Conservation (phyloP, 1,284 basidiomycete species). For the Malassezia cuniculi region DNA sequence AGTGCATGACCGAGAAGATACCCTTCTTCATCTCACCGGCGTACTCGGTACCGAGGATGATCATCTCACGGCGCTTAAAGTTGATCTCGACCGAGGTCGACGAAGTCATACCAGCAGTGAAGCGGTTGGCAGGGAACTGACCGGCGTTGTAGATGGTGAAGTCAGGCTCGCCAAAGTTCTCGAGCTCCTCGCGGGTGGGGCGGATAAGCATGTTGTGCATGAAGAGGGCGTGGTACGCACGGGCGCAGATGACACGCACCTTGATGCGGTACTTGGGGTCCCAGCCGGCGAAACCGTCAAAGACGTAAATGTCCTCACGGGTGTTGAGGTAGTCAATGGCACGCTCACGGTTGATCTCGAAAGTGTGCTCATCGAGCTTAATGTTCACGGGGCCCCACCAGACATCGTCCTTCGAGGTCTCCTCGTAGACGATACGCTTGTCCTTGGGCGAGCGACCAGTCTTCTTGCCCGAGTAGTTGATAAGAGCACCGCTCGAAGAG, state of each 20-base stretch:
- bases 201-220: slow-evolving; percentile 94
- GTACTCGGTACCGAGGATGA: slow-evolving; percentile 98
- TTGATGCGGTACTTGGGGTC: slow-evolving; percentile 99
- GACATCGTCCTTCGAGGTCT: slow-evolving; percentile 89
- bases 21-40: slow-evolving; percentile 99
- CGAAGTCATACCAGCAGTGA: slow-evolving; percentile 99
- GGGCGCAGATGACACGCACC: slow-evolving; percentile 94
- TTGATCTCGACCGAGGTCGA: slow-evolving; percentile 99
- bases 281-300: slow-evolving; percentile 95
- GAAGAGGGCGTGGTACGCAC: slow-evolving; percentile 98
- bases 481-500: slow-evolving; percentile 85
- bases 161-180: slow-evolving; percentile 92
- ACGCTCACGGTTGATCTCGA: slow-evolving; percentile 98
- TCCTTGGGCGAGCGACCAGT: slow-evolving; percentile 96
- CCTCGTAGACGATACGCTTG: slow-evolving; percentile 98
- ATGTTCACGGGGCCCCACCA: slow-evolving; percentile 99
- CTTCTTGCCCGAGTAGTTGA: slow-evolving; percentile 99
- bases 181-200: slow-evolving; percentile 84
- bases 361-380: slow-evolving; percentile 94
- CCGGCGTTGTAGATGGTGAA: slow-evolving; percentile 99
- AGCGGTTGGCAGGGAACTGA: slow-evolving; percentile 98
- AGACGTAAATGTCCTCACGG: slow-evolving; percentile 89
- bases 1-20: slow-evolving; percentile 99
- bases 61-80: slow-evolving; percentile 99
- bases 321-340: slow-evolving; percentile 99